Percentiles rank a stretch among this genome's conserved stretches.
phyloP scores from a whole-genome alignment of 257 asterid genomes.

The Fraxinus excelsior region DNA sequence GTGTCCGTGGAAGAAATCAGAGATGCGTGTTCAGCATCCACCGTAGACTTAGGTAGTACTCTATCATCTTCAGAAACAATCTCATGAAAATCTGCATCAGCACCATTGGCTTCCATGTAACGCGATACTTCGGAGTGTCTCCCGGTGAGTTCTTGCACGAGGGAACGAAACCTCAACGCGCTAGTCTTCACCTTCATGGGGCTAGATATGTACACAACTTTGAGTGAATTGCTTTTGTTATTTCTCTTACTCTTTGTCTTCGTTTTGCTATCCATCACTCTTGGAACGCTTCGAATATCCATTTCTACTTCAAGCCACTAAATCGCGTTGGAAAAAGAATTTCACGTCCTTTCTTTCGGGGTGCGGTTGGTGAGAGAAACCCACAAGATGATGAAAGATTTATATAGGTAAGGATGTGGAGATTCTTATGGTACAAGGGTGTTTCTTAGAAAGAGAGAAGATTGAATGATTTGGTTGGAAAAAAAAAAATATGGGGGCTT shows the following conservation, averaged over 20 bases:
- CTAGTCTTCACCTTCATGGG: constrained; percentile 85
- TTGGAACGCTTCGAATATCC: constrained; percentile 30
- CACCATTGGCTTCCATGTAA: constrained; percentile 34
- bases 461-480: constrained; percentile 28
- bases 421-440: constrained; percentile 22
- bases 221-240: constrained; percentile 32
- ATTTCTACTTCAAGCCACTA: neutral
- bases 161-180: constrained; percentile 56
- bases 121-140: constrained; percentile 54
- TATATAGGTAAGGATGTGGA: constrained; percentile 37
- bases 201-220: constrained; percentile 80
- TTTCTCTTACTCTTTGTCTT: constrained; percentile 25
- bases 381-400: constrained; percentile 2
- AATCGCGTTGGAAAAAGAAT: neutral
- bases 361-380: neutral
- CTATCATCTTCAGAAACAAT: neutral
- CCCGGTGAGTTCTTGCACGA: constrained; percentile 78
- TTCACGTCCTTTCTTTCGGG: neutral
- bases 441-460: constrained; percentile 67
- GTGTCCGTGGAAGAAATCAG: constrained; percentile 23
- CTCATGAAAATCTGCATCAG: constrained; percentile 26
- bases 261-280: constrained; percentile 30
- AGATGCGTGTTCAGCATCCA: too few relatives aligned
- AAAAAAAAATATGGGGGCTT: constrained; percentile 16
- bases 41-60: neutral